A percentile compares a stretch with the other conserved stretches of the same genome.
Evolutionary conservation across 768 basidiomycete species (phyloP).

Genomic region (Calocybe indica): DNA sequence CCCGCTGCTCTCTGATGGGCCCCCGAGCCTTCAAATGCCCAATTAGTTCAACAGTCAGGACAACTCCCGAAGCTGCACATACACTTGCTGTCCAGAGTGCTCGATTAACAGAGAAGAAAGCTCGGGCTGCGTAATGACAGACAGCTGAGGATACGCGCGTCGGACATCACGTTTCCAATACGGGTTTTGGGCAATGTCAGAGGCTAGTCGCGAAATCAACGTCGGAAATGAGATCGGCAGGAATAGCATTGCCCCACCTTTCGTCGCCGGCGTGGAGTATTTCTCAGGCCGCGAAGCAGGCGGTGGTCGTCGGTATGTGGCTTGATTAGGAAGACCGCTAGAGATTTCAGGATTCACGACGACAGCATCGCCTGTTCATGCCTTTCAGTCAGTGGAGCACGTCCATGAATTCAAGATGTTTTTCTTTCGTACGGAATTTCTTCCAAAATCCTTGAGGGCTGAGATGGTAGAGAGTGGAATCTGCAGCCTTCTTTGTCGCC

Average conservation of each 20-base stretch:
- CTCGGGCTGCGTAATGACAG: conserved; percentile 80
- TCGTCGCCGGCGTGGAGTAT: conserved; percentile 84
- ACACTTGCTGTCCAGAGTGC: conserved; percentile 64
- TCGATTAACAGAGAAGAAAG: conserved; percentile 78
- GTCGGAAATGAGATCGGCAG: neutral
- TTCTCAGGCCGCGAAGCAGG: conserved; percentile 85
- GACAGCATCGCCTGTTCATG: conserved; percentile 64
- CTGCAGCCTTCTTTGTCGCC: conserved; percentile 76
- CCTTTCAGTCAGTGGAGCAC: conserved; percentile 3
- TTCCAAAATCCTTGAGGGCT: conserved; percentile 93
- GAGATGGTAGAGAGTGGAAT: conserved; percentile 87
- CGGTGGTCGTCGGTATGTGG: conserved; percentile 72
- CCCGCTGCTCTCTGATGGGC: too few species aligned
- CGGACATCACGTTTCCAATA: conserved; percentile 98
- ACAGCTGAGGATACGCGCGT: conserved; percentile 87
- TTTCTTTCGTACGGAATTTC: conserved; percentile 65
- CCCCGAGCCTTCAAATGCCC: too few species aligned
- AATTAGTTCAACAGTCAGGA: neutral
- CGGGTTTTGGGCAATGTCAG: conserved; percentile 82
- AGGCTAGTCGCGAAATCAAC: conserved; percentile 40
- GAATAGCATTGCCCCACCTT: conserved; percentile 43
- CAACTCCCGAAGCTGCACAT: conserved; percentile 23
- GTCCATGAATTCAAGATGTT: neutral
- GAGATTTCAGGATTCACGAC: conserved; percentile 91
- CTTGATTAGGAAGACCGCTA: conserved; percentile 75